These are phyloP conservation scores for Pseudocercospora eumusae DNA, from an alignment of 2,329 filamentous ascomycete genomes.

Conservation along the genomic window DNA sequence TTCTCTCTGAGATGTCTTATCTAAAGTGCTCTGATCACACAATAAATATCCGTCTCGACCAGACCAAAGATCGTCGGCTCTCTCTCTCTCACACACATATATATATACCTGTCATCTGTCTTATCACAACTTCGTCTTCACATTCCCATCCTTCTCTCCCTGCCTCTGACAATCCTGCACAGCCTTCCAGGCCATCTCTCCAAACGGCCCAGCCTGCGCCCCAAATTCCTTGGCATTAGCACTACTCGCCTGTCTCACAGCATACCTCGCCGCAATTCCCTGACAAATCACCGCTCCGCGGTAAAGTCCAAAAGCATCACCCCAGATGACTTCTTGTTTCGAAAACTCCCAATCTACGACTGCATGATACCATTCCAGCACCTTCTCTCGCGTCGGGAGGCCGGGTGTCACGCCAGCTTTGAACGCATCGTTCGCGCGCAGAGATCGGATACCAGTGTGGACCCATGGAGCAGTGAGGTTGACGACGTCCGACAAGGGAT, in stretches of 20 bases:
- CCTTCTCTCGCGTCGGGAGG: constrained; percentile 61
- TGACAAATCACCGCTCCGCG: constrained; percentile 69
- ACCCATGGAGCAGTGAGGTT: constrained; percentile 65
- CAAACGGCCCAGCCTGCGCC: constrained; percentile 68
- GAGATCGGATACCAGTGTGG: constrained; percentile 43
- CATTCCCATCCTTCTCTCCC: constrained; percentile 34
- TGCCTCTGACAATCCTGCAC: constrained; percentile 53
- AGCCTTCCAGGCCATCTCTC: constrained; percentile 74
- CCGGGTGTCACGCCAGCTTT: constrained; percentile 65
- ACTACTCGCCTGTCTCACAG: constrained; percentile 84
- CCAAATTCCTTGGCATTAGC: constrained; percentile 75
- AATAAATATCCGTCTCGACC: not conserved
- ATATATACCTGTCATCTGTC: no score
- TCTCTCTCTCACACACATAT: no score
- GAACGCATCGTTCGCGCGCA: constrained; percentile 55
- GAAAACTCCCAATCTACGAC: constrained; percentile 70
- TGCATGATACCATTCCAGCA: constrained; percentile 66
- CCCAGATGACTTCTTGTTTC: constrained; percentile 61
- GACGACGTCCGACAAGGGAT: constrained; percentile 85
- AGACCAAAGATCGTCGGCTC: not conserved
- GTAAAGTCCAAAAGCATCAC: constrained; percentile 63
- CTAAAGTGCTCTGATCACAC: not conserved
- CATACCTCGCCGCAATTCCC: constrained; percentile 88
- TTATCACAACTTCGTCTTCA: constrained; percentile 26
- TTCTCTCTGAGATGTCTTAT: not conserved